phyloP scores from a whole-genome alignment of 1,139 yeast species.

The Lodderomyces orthopsilosis region DNA sequence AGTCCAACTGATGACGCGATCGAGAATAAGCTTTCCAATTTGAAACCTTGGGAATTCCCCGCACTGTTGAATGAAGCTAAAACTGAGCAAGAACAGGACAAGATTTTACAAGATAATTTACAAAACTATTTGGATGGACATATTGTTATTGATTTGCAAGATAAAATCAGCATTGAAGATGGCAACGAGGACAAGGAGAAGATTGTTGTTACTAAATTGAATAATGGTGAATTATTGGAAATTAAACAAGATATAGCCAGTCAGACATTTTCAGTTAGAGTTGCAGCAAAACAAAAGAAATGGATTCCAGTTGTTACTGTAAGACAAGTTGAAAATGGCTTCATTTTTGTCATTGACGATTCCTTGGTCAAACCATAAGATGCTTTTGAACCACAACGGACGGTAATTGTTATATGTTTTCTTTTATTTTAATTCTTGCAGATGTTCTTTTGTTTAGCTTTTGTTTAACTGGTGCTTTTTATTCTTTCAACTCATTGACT shows the following conservation, averaged over 20 bases:
- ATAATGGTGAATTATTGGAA: conserved; percentile 41
- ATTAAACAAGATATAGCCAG: conserved; percentile 37
- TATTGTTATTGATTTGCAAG: conserved; percentile 31
- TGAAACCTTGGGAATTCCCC: conserved; percentile 76
- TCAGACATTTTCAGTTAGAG: conserved; percentile 36
- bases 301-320: conserved; percentile 40
- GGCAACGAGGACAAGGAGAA: conserved; percentile 6
- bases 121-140: conserved; percentile 55
- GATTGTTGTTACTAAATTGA: conserved; percentile 29
- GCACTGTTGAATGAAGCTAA: conserved; percentile 29
- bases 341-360: conserved; percentile 49
- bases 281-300: conserved; percentile 28
- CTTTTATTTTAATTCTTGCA: background rate
- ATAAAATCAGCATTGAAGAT: conserved; percentile 18
- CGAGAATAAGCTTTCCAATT: conserved; percentile 24
- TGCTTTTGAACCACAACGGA: background rate
- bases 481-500: conserved; percentile 2
- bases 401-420: background rate
- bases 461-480: conserved; percentile 1
- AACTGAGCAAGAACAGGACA: conserved; percentile 41
- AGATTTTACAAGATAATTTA: conserved; percentile 44
- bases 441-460: background rate
- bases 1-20: conserved; percentile 64
- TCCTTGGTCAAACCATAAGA: conserved; percentile 30
- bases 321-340: conserved; percentile 57